Evolutionary conservation across 768 basidiomycete genomes (phyloP).

Genomic region (Neoboletus brunneissimus): DNA sequence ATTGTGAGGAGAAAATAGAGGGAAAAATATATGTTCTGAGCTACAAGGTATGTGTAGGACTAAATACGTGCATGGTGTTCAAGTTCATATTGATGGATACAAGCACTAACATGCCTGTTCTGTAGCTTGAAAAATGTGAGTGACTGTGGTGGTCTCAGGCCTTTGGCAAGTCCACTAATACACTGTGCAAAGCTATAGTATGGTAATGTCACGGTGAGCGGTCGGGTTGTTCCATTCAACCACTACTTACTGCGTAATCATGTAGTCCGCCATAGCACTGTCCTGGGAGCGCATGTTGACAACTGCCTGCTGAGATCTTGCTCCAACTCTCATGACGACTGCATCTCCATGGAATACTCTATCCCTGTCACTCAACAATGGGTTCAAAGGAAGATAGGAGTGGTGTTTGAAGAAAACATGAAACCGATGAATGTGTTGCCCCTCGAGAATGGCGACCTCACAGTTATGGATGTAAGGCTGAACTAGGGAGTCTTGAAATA

Average conservation of each 20-base stretch:
- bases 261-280: slow-evolving; percentile 1
- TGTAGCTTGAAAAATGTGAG: no score
- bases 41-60: no score
- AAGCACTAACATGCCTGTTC: no score
- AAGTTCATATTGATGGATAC: no score
- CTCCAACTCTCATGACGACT: slow-evolving; percentile 7
- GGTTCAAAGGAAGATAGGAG: background rate
- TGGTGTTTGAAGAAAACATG: slow-evolving; percentile 10
- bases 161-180: no score
- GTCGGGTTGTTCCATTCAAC: no score
- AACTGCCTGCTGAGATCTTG: background rate
- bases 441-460: background rate
- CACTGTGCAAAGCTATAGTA: no score
- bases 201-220: no score
- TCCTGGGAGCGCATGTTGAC: slow-evolving; percentile 8
- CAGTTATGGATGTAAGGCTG: slow-evolving; percentile 13
- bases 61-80: no score
- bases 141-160: no score
- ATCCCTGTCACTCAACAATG: background rate
- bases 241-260: background rate
- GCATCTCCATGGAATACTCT: background rate
- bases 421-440: background rate
- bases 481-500: background rate
- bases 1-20: no score
- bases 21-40: no score